Conservation (phyloP, 768 basidiomycete genomes). For the Pholiota microspora region DNA sequence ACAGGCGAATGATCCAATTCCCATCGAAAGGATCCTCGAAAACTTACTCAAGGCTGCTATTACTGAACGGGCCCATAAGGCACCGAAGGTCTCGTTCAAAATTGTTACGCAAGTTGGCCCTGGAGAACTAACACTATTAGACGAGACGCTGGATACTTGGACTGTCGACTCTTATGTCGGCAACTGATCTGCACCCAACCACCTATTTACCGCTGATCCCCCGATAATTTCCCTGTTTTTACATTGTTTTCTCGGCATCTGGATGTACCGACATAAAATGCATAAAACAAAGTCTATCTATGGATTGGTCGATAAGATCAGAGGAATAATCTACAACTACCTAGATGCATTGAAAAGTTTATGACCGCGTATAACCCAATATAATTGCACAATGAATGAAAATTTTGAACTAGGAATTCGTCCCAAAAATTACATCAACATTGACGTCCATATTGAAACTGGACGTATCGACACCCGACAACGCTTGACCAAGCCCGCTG, state of each 20-base stretch:
- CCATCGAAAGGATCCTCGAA: neutral
- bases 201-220: too few species aligned
- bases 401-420: neutral
- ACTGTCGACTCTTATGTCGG: too few species aligned
- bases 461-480: neutral
- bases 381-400: neutral
- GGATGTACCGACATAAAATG: too few species aligned
- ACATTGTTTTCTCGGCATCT: too few species aligned
- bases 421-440: neutral
- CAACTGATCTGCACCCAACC: too few species aligned
- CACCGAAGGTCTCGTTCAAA: neutral
- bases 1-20: neutral
- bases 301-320: too few species aligned
- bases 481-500: slow-evolving; percentile 6
- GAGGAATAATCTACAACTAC: too few species aligned
- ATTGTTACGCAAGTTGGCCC: neutral
- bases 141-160: neutral
- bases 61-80: neutral
- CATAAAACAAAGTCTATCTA: too few species aligned
- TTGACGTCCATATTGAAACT: slow-evolving; percentile 3
- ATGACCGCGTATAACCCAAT: too few species aligned
- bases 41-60: neutral
- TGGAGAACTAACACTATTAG: neutral
- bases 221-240: too few species aligned
- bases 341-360: too few species aligned